Evolutionary conservation across 768 basidiomycete genomes (phyloP).

Genomic region (Lentinus tigrinus): DNA sequence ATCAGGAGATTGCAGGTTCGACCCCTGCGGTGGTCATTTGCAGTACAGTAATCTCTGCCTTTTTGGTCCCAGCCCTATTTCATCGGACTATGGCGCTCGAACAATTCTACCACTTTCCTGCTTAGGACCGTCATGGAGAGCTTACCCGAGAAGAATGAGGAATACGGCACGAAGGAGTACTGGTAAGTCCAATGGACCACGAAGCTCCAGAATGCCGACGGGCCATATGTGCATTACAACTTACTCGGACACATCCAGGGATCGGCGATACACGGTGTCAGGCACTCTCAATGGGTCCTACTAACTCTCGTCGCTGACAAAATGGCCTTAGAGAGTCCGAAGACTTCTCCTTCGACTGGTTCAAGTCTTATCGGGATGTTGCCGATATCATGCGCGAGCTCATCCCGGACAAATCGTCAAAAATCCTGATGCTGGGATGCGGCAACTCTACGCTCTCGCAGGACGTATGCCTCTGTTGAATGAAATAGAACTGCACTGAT

Average conservation of each 20-base stretch:
- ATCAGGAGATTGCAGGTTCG: conserved; percentile 95
- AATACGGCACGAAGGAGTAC: conserved; percentile 67
- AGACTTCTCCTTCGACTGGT: conserved; percentile 79
- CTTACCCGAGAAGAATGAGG: conserved; percentile 63
- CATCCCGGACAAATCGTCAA: conserved; percentile 58
- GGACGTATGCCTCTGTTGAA: conserved; percentile 46
- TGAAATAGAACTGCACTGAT: too few species aligned
- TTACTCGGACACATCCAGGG: conserved; percentile 40
- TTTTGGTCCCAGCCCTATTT: too few species aligned
- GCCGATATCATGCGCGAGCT: conserved; percentile 56
- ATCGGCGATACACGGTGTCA: conserved; percentile 68
- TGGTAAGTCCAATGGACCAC: conserved; percentile 45
- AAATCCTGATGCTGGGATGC: conserved; percentile 80
- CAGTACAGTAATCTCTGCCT: too few species aligned
- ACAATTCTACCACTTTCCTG: too few species aligned
- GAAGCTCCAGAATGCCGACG: background rate
- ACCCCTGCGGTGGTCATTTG: conserved; percentile 82
- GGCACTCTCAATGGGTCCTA: conserved; percentile 12
- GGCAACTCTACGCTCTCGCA: conserved; percentile 82
- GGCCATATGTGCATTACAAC: background rate
- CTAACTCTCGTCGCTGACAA: background rate
- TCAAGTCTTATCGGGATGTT: conserved; percentile 79
- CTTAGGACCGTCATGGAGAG: conserved; percentile 10
- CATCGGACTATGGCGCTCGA: too few species aligned
- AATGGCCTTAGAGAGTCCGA: conserved; percentile 57